A percentile compares a stretch with the other conserved stretches of the same genome.
Evolutionary conservation across 2,329 filamentous ascomycete genomes (phyloP).

Genomic region (Cercospora brassicicola): DNA sequence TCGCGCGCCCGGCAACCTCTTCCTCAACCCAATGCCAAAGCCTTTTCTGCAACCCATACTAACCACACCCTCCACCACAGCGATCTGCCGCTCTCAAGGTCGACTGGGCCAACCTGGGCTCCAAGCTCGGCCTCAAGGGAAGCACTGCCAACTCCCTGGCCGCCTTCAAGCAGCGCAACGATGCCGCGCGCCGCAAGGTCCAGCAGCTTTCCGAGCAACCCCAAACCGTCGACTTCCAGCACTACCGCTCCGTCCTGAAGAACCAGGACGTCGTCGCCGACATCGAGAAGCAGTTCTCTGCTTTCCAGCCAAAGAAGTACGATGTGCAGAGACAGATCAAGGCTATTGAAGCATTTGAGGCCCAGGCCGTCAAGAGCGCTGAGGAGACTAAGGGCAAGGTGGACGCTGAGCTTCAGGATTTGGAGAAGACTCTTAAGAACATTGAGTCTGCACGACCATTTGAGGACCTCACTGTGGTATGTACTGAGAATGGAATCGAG

Average conservation of each 20-base stretch:
- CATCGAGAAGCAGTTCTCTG: constrained; percentile 92
- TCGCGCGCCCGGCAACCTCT: neutral
- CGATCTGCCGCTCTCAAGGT: constrained; percentile 98
- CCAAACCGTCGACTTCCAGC: constrained; percentile 84
- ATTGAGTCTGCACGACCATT: constrained; percentile 95
- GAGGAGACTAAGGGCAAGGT: constrained; percentile 96
- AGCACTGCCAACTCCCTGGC: constrained; percentile 88
- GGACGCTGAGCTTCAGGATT: constrained; percentile 88
- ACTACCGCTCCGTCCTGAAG: constrained; percentile 91
- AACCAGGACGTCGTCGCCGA: constrained; percentile 94
- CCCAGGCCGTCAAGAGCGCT: constrained; percentile 93
- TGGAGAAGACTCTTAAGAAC: constrained; percentile 93
- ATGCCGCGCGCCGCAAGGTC: constrained; percentile 94
- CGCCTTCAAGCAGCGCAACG: constrained; percentile 99
- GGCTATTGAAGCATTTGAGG: constrained; percentile 97
- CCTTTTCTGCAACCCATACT: constrained; percentile 20
- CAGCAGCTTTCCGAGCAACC: constrained; percentile 79
- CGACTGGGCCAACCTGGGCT: constrained; percentile 95
- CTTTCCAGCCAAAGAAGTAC: constrained; percentile 90
- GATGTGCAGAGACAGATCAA: constrained; percentile 93
- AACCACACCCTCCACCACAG: constrained; percentile 52
- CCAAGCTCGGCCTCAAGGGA: constrained; percentile 92
- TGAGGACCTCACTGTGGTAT: constrained; percentile 94
- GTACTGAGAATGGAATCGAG: constrained; percentile 46
- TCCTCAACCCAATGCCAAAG: constrained; percentile 5